phyloP scores from a whole-genome alignment of 2,329 filamentous ascomycete species.

The Talaromyces sp. region DNA sequence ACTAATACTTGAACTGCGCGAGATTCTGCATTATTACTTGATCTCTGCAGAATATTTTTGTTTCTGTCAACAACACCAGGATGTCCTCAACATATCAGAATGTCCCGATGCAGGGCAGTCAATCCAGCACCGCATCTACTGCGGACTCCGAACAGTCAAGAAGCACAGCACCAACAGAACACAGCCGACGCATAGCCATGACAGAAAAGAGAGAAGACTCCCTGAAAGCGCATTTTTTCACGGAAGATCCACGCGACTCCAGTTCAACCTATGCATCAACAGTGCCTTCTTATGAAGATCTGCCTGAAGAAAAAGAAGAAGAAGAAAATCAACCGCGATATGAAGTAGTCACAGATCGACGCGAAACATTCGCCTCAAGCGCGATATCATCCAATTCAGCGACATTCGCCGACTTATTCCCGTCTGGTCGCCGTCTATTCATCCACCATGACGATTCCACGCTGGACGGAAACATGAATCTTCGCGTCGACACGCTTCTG shows the following conservation, averaged over 20 bases:
- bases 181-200: slow-evolving; percentile 29
- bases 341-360: slow-evolving; percentile 44
- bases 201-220: slow-evolving; percentile 21
- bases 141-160: slow-evolving; percentile 33
- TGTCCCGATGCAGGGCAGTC: slow-evolving; percentile 24
- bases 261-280: slow-evolving; percentile 77
- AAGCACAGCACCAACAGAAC: slow-evolving; percentile 37
- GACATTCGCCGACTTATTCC: slow-evolving; percentile 80
- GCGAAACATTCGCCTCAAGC: slow-evolving; percentile 59
- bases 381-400: slow-evolving; percentile 72
- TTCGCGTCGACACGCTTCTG: slow-evolving; percentile 77
- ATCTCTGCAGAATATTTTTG: no score
- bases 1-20: background rate
- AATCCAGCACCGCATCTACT: slow-evolving; percentile 37
- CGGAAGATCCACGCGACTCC: slow-evolving; percentile 49
- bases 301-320: slow-evolving; percentile 29
- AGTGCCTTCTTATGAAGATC: slow-evolving; percentile 56
- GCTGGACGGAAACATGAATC: slow-evolving; percentile 91
- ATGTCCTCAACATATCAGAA: slow-evolving; percentile 29
- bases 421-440: slow-evolving; percentile 70
- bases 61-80: no score
- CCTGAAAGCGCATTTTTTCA: slow-evolving; percentile 14
- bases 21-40: no score
- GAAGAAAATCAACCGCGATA: slow-evolving; percentile 38
- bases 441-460: slow-evolving; percentile 90